Base-by-base conservation (phyloP, 2,329 filamentous ascomycete species). In the Neobulgaria alba region DNA sequence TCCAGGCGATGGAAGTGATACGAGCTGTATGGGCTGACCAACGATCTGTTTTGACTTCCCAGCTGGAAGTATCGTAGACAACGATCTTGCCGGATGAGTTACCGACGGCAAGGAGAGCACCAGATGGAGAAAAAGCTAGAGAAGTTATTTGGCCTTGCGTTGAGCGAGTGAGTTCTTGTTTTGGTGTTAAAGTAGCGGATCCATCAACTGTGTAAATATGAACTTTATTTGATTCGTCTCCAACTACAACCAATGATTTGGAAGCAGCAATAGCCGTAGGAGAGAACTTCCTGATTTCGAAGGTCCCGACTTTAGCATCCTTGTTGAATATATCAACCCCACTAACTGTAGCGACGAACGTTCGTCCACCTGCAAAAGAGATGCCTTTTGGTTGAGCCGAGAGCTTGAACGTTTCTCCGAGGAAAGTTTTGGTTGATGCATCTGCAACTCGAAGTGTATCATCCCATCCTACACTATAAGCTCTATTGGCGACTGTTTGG, bases 391-490 rank as follows among this genome's bases (percentile, higher is more conserved):
- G 92, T 57, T 96, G 92, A 14, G 80, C 82, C 2, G 76, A 70
- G 15, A 94, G 73, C 57, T 83, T 81, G 21, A 72, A 65, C 1
- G 77, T 69, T 36, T 72, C 71, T 41, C 84, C 86, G 4, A 80
- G 72, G 61, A 93, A 95, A 0, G 80, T 85, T 55, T 78, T 82
- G 38, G 81, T 77, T 1, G 78, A 72, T 43, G 82, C 72, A 50
- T 94, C 88, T 26, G 93, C 72, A 32, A 76, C 82, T 47, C 88
- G 82, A 26, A 96, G 69, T 1, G 82, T 87, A 61, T 98, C 92
- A 58, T 98, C 92, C 92, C 90, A 98, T 48, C 82, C 89, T 39
- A 90, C 84, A 56, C 82, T 90, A 65, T 85, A 89, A n/a, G 87
- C 76, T 50, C 78, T 73, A 23, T 78, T 74, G 2, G 68, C 59